Evolutionary conservation across 768 basidiomycete genomes (phyloP).

Genomic region (Pisolithus albus): DNA sequence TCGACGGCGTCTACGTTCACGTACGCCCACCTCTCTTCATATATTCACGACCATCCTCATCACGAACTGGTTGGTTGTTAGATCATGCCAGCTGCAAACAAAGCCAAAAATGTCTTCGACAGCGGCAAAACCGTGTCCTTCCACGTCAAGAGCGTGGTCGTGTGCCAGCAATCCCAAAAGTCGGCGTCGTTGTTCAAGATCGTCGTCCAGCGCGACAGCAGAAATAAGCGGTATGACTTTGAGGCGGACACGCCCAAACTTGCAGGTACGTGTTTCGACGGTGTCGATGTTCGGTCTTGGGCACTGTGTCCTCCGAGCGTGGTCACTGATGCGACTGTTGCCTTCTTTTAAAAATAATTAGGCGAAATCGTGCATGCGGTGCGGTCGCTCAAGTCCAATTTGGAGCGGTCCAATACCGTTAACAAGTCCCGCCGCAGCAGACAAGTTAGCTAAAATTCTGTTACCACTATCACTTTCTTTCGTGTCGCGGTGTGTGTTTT

Average conservation of each 20-base stretch:
- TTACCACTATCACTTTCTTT: not conserved
- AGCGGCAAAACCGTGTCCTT: conserved; percentile 88
- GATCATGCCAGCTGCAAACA: conserved; percentile 86
- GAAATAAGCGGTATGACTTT: conserved; percentile 92
- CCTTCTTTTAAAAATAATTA: conserved; percentile 15
- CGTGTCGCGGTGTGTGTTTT: not conserved
- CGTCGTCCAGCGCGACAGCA: conserved; percentile 64
- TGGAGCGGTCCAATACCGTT: conserved; percentile 60
- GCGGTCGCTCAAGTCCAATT: conserved; percentile 51
- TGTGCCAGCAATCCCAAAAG: conserved; percentile 79
- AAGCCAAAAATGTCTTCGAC: conserved; percentile 76
- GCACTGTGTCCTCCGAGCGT: not conserved
- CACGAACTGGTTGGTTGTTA: conserved; percentile 22
- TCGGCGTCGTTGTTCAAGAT: conserved; percentile 83
- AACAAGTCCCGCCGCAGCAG: conserved; percentile 58
- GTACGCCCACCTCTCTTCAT: conserved; percentile 33
- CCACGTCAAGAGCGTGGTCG: conserved; percentile 80
- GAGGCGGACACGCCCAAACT: conserved; percentile 84
- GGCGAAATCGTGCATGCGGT: conserved; percentile 77
- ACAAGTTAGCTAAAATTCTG: conserved; percentile 36
- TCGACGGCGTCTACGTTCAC: conserved; percentile 92
- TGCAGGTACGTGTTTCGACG: conserved; percentile 49
- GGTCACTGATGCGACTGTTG: conserved; percentile 1
- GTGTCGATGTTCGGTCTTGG: no score
- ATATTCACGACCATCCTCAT: conserved; percentile 1